Base-by-base conservation (phyloP, 495 filamentous ascomycete species). In the Penicillium silybi region DNA sequence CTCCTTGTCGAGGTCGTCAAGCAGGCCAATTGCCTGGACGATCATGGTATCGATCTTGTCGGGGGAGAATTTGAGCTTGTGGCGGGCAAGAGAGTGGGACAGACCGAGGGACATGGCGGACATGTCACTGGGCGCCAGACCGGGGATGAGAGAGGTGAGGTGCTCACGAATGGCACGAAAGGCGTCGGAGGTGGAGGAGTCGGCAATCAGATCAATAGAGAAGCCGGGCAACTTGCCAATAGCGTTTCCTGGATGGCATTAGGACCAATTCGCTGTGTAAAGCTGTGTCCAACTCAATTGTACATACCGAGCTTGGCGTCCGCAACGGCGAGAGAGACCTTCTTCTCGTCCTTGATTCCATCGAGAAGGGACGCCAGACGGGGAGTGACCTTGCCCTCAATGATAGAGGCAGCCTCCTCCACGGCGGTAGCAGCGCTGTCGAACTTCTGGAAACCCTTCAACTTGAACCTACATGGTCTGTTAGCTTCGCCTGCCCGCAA, bases 41-140 rank as follows among this genome's bases (percentile, higher is more conserved):
- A 99, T 96, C 93, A 99, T 99, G 46, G 91, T 92, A 61, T 99
- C 93, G 50, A 99, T 95, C 77, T 99, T 99, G 61, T 99, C 93
- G 41, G 93, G 87, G 4, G 91, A 96, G 77, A 99, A 99, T 77
- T 96, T 96, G 59, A 99, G 84, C 77, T 92, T 96, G 76, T 99
- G 92, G 52, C 93, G 85, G n/a, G 93, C 96, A 41, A 99, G 82
- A 35, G 90, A 96, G 76, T 99, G 93, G 15, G 95, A 95, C 19
- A 99, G 82, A 77, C 95, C 93, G 45, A 99, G 80, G 19, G 87
- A 84, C 90, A 97, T 97, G 63, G 90, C 89, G 53, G 87, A 83
- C 64, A 96, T 84, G 62, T 92, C 90, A 64, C 88, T 81, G 39
- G 89, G 85, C 6, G 86, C 75, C 53, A 99, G 84, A 41, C 87